phyloP scores from a whole-genome alignment of 225 moss, liverwort and hornwort genomes.

The Neckera pumila region DNA sequence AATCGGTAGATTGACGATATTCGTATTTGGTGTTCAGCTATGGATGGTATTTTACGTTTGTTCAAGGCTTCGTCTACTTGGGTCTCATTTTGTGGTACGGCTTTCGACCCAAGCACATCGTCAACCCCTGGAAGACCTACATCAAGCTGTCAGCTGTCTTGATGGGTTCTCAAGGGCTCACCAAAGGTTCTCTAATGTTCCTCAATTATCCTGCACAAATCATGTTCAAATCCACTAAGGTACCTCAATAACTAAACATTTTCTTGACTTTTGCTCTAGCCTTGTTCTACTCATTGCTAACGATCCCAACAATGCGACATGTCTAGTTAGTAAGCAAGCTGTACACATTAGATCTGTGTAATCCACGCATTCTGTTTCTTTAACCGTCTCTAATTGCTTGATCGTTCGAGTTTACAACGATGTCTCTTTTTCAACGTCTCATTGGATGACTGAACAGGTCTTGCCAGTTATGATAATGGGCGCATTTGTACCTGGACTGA shows the following conservation, averaged over 20 bases:
- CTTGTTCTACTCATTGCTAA: not conserved
- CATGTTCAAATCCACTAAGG: slow-evolving; percentile 95
- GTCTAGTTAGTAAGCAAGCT: not conserved
- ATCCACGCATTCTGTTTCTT: not conserved
- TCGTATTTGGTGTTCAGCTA: slow-evolving; percentile 28
- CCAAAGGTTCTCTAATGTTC: slow-evolving; percentile 79
- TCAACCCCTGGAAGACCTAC: slow-evolving; percentile 81
- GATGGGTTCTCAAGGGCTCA: slow-evolving; percentile 83
- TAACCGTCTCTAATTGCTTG: not conserved
- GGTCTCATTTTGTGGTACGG: slow-evolving; percentile 54
- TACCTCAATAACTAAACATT: not conserved
- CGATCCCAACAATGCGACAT: not conserved
- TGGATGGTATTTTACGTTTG: slow-evolving; percentile 86
- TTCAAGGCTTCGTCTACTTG: slow-evolving; percentile 79
- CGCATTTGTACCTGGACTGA: slow-evolving; percentile 72
- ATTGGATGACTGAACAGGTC: slow-evolving; percentile 30
- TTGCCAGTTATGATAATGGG: slow-evolving; percentile 92
- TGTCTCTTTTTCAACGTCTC: not conserved
- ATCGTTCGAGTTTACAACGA: not conserved
- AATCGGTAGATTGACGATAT: not conserved
- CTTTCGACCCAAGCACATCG: slow-evolving; percentile 69
- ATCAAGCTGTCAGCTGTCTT: slow-evolving; percentile 69
- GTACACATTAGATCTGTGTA: not conserved
- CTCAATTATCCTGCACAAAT: slow-evolving; percentile 85
- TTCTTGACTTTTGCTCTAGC: not conserved